Evolutionary conservation across 306 rosid species (phyloP), one percentile per base, ranked within the genome.

Genomic region (Acacia acuminata): DNA sequence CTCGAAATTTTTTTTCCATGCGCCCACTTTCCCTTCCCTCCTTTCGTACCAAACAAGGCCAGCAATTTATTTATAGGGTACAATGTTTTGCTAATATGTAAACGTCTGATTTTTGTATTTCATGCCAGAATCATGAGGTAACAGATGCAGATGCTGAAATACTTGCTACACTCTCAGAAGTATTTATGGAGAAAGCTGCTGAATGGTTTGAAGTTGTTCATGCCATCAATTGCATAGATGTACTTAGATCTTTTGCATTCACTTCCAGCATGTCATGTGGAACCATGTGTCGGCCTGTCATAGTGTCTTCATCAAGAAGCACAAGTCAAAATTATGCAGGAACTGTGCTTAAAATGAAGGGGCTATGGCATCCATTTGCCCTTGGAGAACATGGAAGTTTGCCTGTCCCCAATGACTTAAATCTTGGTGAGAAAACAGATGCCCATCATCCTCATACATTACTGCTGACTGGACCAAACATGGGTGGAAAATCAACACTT

Each of bases 401-500:
- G 69, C 94, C 97, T 76, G 98, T 95, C 48, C 97, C 99, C 24
- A 95, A 95, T 82, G 97, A 95, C 82, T 67, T 95, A n/a, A 72
- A 82, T 83, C 97, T 95, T 79, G 99, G 99, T 74, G 90, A 88
- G 75, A 87, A 87, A 86, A 77, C 75, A 77, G 89, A 83, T 71
- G 88, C 77, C 75, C 68, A 75, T 83, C 83, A 87, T 87, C 93
- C 97, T 56, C 91, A 85, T 74, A 90, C 98, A 13, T 86, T 95
- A 82, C 89, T 95, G 64, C 86, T 95, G 74, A 95, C 99, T 17
- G 99, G 99, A 73, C 99, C 99, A 48, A 95, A 95, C 86, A 95
- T 95, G 99, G 99, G 99, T 70, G 98, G 99, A 61, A 95, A 95
- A 84, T 95, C 99, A 72, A 95, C 99, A 30, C 97, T 95, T 83